A percentile compares a stretch with the other conserved stretches of the same genome.
phyloP scores from a whole-genome alignment of 345 rosid genomes.

The Eucalyptus erythrocorys region DNA sequence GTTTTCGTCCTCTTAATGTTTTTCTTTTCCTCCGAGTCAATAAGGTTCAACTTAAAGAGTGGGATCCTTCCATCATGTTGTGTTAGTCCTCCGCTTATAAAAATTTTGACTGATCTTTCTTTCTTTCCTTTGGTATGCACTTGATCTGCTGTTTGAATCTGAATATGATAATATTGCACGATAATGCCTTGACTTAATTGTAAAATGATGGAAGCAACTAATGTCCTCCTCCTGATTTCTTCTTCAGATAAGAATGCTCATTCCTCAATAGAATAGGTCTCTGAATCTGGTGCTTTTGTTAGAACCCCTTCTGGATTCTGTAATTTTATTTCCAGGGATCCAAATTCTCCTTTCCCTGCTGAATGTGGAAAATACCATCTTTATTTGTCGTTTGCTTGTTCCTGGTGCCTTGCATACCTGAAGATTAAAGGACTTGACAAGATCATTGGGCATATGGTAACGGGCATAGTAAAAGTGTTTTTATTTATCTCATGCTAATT shows the following conservation, averaged over 20 bases:
- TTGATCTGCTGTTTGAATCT: not conserved
- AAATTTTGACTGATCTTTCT: not conserved
- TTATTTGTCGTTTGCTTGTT: not conserved
- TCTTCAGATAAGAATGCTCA: not conserved
- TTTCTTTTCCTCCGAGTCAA: not conserved
- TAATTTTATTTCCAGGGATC: not conserved
- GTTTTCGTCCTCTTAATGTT: not conserved
- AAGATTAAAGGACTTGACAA: conserved; percentile 40
- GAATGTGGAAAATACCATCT: not conserved
- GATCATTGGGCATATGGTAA: conserved; percentile 17
- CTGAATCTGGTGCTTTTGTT: not conserved
- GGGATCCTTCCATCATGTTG: not conserved
- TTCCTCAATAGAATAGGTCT: not conserved
- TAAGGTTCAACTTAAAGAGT: not conserved
- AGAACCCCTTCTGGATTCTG: not conserved
- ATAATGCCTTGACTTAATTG: not conserved
- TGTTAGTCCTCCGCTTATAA: not conserved
- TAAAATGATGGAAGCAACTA: not conserved
- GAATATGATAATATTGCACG: not conserved
- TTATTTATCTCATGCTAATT: not conserved
- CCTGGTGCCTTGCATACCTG: conserved; percentile 25
- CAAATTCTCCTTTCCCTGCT: not conserved
- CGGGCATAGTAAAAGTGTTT: not conserved
- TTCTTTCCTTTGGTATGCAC: not conserved
- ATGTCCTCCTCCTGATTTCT: not conserved